Conservation (phyloP, 108 stramenopile genomes). For the Ochromonas danica region DNA sequence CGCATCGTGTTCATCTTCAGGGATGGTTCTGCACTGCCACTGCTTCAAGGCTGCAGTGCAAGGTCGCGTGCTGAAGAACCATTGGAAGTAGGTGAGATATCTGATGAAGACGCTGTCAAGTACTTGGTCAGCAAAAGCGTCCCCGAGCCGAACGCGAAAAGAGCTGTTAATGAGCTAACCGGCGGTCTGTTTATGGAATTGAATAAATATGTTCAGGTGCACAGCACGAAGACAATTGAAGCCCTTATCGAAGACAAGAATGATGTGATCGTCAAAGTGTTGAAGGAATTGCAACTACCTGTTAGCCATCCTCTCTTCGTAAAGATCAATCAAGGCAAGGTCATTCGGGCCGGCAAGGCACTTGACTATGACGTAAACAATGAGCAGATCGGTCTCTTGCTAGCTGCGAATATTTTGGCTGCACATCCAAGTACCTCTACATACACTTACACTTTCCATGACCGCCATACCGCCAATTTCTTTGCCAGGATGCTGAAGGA, state of each 20-base stretch:
- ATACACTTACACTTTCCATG: not conserved
- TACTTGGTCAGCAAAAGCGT: not conserved
- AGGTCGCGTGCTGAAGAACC: not conserved
- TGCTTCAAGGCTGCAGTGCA: not conserved
- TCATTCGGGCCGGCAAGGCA: not conserved
- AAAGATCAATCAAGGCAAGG: not conserved
- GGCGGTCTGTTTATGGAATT: not conserved
- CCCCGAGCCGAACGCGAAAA: not conserved
- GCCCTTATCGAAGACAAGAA: not conserved
- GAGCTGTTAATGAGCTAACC: not conserved
- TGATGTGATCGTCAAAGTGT: not conserved
- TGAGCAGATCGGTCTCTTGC: not conserved
- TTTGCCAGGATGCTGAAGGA: not conserved
- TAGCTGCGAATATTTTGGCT: not conserved
- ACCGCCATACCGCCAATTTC: not conserved
- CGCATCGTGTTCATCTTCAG: not conserved
- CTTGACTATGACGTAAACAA: not conserved
- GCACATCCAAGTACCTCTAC: not conserved
- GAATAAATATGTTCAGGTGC: not conserved
- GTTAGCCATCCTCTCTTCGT: not conserved
- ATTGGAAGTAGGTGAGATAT: not conserved
- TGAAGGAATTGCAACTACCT: not conserved
- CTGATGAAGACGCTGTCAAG: not conserved
- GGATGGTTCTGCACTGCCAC: not conserved
- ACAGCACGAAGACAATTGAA: not conserved